These are phyloP conservation scores for Aspergillus asperescens DNA, from an alignment of 495 filamentous ascomycete species.

Conservation along the genomic window DNA sequence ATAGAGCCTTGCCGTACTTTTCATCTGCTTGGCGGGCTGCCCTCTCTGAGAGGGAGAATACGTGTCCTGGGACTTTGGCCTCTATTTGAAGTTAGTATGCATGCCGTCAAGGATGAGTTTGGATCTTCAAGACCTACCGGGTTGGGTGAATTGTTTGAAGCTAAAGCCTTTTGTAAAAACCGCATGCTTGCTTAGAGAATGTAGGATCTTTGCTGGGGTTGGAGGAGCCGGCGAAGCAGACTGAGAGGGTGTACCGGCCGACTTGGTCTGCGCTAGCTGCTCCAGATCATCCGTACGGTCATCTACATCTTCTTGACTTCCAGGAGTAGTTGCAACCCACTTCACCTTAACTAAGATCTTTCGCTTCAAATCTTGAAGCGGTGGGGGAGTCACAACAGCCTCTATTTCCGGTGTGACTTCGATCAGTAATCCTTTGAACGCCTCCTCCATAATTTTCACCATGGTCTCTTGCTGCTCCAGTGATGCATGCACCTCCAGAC, in stretches of 20 bases:
- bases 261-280: constrained; percentile 5
- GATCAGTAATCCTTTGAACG: constrained; percentile 67
- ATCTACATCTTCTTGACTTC: constrained; percentile 27
- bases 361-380: constrained; percentile 56
- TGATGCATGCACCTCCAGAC: constrained; percentile 80
- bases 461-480: constrained; percentile 77
- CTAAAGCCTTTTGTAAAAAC: constrained; percentile 78
- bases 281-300: constrained; percentile 21
- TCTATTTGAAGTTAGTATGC: constrained; percentile 34
- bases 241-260: constrained; percentile 9
- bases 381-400: constrained; percentile 51
- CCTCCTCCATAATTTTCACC: constrained; percentile 80
- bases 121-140: constrained; percentile 30
- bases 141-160: constrained; percentile 63
- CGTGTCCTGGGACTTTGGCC: constrained; percentile 69
- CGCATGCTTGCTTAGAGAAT: constrained; percentile 65
- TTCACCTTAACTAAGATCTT: constrained; percentile 94
- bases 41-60: constrained; percentile 82
- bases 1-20: constrained; percentile 54
- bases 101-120: neutral
- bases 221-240: constrained; percentile 21
- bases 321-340: constrained; percentile 42
- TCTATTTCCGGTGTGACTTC: constrained; percentile 48
- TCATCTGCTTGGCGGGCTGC: constrained; percentile 67
- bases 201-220: constrained; percentile 67